Evolutionary conservation across 805 yeast species (phyloP).

Genomic region (Blastobotrys parvus): DNA sequence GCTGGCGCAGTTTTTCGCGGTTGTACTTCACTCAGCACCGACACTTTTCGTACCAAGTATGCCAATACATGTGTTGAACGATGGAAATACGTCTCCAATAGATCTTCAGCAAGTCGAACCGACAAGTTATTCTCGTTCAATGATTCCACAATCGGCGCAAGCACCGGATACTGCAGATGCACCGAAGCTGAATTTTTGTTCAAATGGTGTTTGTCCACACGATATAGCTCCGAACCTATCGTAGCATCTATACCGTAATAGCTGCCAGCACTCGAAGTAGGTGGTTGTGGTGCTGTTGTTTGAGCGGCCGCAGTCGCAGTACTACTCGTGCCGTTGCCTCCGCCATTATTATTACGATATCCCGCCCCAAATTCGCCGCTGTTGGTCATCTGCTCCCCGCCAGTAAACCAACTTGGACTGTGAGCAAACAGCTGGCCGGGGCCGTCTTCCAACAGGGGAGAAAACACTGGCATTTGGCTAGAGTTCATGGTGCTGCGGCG

Average conservation of each 20-base stretch:
- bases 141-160: slow-evolving; percentile 8
- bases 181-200: not conserved
- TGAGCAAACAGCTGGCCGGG: not conserved
- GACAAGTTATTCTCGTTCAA: slow-evolving; percentile 14
- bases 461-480: not conserved
- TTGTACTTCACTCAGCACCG: slow-evolving; percentile 16
- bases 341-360: too few relatives aligned
- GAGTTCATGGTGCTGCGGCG: not conserved
- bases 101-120: slow-evolving; percentile 21
- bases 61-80: slow-evolving; percentile 25
- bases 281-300: not conserved
- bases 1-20: slow-evolving; percentile 20
- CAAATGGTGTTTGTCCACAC: not conserved
- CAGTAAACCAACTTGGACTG: not conserved
- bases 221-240: not conserved
- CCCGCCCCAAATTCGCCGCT: not conserved
- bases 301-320: not conserved
- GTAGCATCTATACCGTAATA: not conserved
- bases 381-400: not conserved
- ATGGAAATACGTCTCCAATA: slow-evolving; percentile 24
- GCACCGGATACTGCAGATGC: slow-evolving; percentile 8
- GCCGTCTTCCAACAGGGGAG: not conserved
- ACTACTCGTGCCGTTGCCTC: too few relatives aligned
- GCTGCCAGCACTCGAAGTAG: not conserved
- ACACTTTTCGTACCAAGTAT: slow-evolving; percentile 19